Conservation (phyloP, 2,329 filamentous ascomycete genomes). For the Aspergillus fumigatus region DNA sequence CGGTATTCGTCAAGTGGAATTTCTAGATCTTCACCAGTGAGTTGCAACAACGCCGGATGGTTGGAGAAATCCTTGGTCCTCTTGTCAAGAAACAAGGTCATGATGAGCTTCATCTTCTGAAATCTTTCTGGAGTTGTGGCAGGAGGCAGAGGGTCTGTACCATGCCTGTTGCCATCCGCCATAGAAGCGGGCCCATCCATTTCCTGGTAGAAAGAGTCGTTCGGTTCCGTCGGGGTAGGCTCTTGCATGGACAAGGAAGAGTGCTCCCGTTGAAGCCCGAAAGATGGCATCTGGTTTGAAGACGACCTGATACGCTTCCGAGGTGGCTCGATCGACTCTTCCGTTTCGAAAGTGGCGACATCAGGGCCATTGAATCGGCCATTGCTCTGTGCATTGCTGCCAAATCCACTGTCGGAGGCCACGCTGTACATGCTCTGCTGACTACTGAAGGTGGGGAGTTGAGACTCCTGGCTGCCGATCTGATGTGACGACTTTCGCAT, state of each 20-base stretch:
- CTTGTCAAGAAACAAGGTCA: slow-evolving; percentile 77
- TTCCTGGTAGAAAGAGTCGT: slow-evolving; percentile 45
- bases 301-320: slow-evolving; percentile 66
- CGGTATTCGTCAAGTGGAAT: slow-evolving; percentile 83
- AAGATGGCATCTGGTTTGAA: slow-evolving; percentile 47
- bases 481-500: slow-evolving; percentile 67
- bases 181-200: slow-evolving; percentile 27
- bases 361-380: slow-evolving; percentile 28
- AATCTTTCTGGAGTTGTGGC: slow-evolving; percentile 62
- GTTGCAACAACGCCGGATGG: slow-evolving; percentile 69
- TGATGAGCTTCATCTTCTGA: slow-evolving; percentile 73
- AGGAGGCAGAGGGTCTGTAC: slow-evolving; percentile 44
- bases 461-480: slow-evolving; percentile 57
- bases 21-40: slow-evolving; percentile 78
- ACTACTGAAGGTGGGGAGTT: slow-evolving; percentile 63
- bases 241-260: slow-evolving; percentile 36
- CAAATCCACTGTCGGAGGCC: slow-evolving; percentile 69
- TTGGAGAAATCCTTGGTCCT: slow-evolving; percentile 65
- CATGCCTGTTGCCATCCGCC: slow-evolving; percentile 30
- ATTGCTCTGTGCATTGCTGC: slow-evolving; percentile 59
- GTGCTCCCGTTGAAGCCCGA: slow-evolving; percentile 30
- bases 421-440: slow-evolving; percentile 73
- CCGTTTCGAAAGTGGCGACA: slow-evolving; percentile 45
- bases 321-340: slow-evolving; percentile 68
- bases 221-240: slow-evolving; percentile 43